A percentile compares a stretch with the other conserved stretches of the same genome.
These are phyloP conservation scores for Mycena olivaceomarginata DNA, from an alignment of 768 basidiomycete genomes.

Conservation along the genomic window DNA sequence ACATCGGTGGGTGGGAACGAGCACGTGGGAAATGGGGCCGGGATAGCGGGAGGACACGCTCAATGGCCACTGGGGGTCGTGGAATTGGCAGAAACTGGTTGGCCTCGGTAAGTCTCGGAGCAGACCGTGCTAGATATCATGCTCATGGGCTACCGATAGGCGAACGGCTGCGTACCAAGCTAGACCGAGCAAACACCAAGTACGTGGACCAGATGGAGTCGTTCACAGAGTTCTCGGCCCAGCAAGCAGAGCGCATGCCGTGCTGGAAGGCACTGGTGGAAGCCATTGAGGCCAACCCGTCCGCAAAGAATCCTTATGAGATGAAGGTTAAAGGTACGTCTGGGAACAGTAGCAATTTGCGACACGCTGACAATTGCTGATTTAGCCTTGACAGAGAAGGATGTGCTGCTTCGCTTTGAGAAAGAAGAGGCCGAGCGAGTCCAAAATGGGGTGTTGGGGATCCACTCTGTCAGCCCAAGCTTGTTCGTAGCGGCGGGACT, in stretches of 20 bases:
- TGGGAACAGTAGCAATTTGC: too few relatives aligned
- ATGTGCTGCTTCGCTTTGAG: conserved; percentile 16
- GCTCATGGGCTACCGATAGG: neutral
- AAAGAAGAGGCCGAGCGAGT: conserved; percentile 5
- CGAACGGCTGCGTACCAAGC: neutral
- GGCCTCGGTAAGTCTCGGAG: neutral
- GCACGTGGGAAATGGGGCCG: neutral
- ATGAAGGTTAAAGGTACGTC: neutral
- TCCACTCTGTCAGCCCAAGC: conserved; percentile 26
- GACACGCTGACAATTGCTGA: neutral
- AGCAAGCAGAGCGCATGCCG: neutral
- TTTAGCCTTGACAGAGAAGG: neutral
- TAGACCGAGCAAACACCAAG: neutral
- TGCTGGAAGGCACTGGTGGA: neutral
- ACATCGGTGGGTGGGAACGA: neutral
- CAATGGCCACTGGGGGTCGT: neutral
- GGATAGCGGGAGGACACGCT: neutral
- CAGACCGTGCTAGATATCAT: too few relatives aligned
- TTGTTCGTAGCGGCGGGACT: conserved; percentile 9
- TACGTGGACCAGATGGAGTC: neutral
- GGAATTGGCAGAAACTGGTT: neutral
- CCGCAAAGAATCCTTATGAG: neutral
- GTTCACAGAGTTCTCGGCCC: neutral
- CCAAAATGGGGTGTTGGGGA: neutral
- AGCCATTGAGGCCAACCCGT: neutral